Percentiles rank a stretch among this genome's conserved stretches.
Conservation (phyloP, 768 basidiomycete genomes). For the Fomitopsis serialis region DNA sequence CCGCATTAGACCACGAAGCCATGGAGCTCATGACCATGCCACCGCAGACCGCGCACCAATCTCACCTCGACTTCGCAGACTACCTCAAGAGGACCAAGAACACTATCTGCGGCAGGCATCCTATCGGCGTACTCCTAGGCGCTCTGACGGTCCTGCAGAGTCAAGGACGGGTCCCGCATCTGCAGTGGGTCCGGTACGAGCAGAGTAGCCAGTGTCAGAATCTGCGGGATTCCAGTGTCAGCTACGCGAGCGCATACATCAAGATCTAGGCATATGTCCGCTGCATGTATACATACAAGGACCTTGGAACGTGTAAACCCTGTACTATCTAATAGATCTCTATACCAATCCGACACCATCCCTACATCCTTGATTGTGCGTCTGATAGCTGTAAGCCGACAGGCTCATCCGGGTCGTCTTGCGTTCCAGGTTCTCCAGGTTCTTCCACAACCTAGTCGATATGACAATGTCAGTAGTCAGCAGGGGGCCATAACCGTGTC, state of each 20-base stretch:
- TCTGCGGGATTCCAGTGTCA: constrained; percentile 83
- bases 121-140: constrained; percentile 88
- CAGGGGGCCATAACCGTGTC: no score
- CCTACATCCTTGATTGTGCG: constrained; percentile 9
- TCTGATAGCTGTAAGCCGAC: constrained; percentile 43
- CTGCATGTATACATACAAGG: background rate
- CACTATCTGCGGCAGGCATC: constrained; percentile 96
- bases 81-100: constrained; percentile 79
- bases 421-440: constrained; percentile 61
- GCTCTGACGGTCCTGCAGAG: constrained; percentile 59
- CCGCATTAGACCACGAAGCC: constrained; percentile 79
- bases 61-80: constrained; percentile 57
- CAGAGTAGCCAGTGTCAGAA: constrained; percentile 78
- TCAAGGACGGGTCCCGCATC: constrained; percentile 25
- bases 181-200: constrained; percentile 90
- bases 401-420: constrained; percentile 51
- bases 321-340: background rate
- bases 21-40: constrained; percentile 67
- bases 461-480: no score
- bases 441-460: constrained; percentile 74
- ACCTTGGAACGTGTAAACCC: background rate
- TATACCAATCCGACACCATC: background rate
- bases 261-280: constrained; percentile 36
- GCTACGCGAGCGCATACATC: constrained; percentile 90
- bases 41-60: constrained; percentile 42